Conservation (phyloP, 2,329 filamentous ascomycete genomes). For the Penicillium frequentans region DNA sequence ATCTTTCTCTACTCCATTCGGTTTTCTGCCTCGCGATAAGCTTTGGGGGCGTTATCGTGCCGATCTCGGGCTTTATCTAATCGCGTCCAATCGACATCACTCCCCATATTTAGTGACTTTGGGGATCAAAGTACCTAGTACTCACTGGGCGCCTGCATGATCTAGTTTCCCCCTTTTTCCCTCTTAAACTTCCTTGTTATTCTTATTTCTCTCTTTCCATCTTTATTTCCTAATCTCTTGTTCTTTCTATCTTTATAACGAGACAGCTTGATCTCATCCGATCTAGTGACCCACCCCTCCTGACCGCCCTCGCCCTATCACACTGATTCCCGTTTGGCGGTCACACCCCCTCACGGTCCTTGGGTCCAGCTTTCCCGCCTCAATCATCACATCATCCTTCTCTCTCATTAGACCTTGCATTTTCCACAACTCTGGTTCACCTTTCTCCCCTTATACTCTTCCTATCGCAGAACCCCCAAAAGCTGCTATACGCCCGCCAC, state of each 20-base stretch:
- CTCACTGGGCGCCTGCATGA: conserved; percentile 2
- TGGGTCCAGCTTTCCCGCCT: conserved; percentile 27
- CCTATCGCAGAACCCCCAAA: background rate
- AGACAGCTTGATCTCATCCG: background rate
- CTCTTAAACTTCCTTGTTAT: conserved; percentile 1
- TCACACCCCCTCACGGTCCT: conserved; percentile 27
- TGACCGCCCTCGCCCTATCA: conserved; percentile 30
- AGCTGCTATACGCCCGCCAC: background rate
- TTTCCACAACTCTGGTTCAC: background rate
- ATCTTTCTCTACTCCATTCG: background rate
- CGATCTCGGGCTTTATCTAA: conserved; percentile 27
- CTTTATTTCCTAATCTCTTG: background rate
- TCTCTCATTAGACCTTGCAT: conserved; percentile 16
- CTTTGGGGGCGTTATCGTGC: conserved; percentile 5
- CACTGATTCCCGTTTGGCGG: conserved; percentile 35
- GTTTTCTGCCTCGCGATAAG: conserved; percentile 2
- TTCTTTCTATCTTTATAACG: background rate
- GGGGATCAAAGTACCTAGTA: background rate
- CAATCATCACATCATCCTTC: conserved; percentile 32
- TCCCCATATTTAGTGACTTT: background rate
- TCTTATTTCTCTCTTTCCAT: background rate
- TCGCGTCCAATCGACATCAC: conserved; percentile 9
- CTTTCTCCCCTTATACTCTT: conserved; percentile 1
- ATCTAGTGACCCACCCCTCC: conserved; percentile 23
- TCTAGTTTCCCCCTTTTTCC: conserved; percentile 11